A percentile compares a stretch with the other conserved stretches of the same genome.
Conservation (phyloP, 768 basidiomycete genomes). For the Pleurotus eryngii region DNA sequence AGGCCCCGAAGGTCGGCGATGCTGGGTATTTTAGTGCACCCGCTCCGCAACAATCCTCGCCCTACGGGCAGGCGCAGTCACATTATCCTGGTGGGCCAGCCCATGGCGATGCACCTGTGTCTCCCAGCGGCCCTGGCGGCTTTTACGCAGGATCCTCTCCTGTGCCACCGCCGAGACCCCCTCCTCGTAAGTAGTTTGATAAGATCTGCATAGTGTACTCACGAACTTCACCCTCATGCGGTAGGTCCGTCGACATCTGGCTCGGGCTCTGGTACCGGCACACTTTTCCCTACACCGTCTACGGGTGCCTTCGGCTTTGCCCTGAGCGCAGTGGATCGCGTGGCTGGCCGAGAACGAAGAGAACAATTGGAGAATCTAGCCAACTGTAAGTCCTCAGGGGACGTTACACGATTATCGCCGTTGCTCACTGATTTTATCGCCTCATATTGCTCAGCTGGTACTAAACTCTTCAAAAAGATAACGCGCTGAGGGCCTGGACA, state of each 20-base stretch:
- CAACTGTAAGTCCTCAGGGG: constrained; percentile 41
- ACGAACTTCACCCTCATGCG: too few relatives aligned
- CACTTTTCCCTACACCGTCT: constrained; percentile 25
- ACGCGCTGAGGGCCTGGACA: background rate
- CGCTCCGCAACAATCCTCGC: constrained; percentile 4
- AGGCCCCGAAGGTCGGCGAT: constrained; percentile 1
- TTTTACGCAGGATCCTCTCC: background rate
- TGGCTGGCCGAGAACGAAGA: constrained; percentile 50
- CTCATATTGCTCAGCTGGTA: constrained; percentile 23
- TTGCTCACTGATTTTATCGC: constrained; percentile 10
- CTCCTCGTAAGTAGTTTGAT: constrained; percentile 13
- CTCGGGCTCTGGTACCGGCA: constrained; percentile 21
- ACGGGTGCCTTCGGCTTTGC: constrained; percentile 39
- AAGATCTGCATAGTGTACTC: too few relatives aligned
- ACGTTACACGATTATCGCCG: background rate
- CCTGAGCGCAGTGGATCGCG: constrained; percentile 48
- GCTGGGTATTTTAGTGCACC: constrained; percentile 11
- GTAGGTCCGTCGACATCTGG: constrained; percentile 7
- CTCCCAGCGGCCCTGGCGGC: too few relatives aligned
- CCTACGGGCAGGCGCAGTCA: background rate
- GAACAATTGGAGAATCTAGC: constrained; percentile 49
- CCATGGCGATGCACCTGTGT: too few relatives aligned
- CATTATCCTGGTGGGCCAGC: background rate
- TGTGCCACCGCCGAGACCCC: constrained; percentile 11
- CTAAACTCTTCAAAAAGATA: constrained; percentile 32